phyloP scores from a whole-genome alignment of 495 filamentous ascomycete species.

The Aspergillus affinis region DNA sequence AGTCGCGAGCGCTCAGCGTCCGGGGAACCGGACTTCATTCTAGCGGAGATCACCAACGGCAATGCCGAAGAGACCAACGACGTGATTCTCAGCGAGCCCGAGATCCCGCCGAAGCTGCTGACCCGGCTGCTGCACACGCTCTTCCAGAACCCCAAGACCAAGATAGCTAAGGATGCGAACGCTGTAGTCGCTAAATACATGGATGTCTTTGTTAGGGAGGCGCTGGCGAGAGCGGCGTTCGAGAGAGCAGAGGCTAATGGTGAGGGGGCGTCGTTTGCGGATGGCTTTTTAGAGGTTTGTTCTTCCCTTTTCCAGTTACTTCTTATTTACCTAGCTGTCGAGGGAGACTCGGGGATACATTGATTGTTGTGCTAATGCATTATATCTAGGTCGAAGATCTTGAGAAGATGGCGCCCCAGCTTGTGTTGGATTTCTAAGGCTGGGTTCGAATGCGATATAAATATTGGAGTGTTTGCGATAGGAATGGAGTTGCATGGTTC shows the following conservation, averaged over 20 bases:
- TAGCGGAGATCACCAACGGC: constrained; percentile 43
- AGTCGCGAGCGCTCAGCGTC: constrained; percentile 26
- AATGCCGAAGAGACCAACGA: constrained; percentile 24
- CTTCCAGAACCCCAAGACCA: constrained; percentile 67
- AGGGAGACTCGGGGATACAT: too few relatives aligned
- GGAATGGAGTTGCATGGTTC: constrained; percentile 1
- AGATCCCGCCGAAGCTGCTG: constrained; percentile 73
- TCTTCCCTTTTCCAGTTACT: not conserved
- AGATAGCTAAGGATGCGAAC: constrained; percentile 79
- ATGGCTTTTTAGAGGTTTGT: constrained; percentile 74
- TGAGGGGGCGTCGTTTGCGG: constrained; percentile 33
- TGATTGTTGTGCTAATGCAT: constrained; percentile 10
- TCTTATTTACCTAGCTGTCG: constrained; percentile 5
- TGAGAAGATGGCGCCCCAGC: constrained; percentile 85
- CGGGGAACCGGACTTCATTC: constrained; percentile 44
- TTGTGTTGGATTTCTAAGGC: constrained; percentile 80
- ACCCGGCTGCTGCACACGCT: constrained; percentile 73
- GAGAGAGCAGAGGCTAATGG: constrained; percentile 55
- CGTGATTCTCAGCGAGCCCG: constrained; percentile 41
- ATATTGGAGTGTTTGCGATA: not conserved
- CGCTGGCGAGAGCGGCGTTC: constrained; percentile 75
- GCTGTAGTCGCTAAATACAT: constrained; percentile 79
- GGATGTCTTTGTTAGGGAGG: constrained; percentile 90
- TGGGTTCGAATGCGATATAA: not conserved
- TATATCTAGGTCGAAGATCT: constrained; percentile 60